phyloP scores from a whole-genome alignment of 495 filamentous ascomycete genomes.

The Wilcoxina mikolae region DNA sequence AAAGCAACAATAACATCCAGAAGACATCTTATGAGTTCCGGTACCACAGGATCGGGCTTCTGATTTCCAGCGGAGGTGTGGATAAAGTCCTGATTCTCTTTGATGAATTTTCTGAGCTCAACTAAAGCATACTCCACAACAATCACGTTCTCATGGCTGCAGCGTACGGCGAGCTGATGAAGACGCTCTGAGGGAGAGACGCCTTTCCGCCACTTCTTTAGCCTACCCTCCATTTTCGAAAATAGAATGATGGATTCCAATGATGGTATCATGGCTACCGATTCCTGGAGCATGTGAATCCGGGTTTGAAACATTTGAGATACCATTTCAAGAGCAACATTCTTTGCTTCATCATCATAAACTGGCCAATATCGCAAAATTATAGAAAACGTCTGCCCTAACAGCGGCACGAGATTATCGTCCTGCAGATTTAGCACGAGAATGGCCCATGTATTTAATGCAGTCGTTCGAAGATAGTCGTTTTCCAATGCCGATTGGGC shows the following conservation, averaged over 20 bases:
- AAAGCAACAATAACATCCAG: constrained; percentile 74
- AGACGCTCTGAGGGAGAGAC: constrained; percentile 45
- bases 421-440: constrained; percentile 59
- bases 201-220: constrained; percentile 47
- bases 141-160: constrained; percentile 64
- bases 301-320: constrained; percentile 49
- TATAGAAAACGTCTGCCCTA: constrained; percentile 79
- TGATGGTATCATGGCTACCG: constrained; percentile 60
- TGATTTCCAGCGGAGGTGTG: constrained; percentile 71
- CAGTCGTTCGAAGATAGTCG: constrained; percentile 53
- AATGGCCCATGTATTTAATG: constrained; percentile 69
- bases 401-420: constrained; percentile 58
- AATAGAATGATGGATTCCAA: constrained; percentile 57
- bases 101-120: constrained; percentile 61
- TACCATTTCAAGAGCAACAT: constrained; percentile 45
- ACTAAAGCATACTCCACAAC: constrained; percentile 66
- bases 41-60: constrained; percentile 63
- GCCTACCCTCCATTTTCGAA: constrained; percentile 44
- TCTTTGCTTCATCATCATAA: constrained; percentile 46
- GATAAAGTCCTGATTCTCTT: constrained; percentile 59
- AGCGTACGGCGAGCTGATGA: constrained; percentile 52
- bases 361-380: constrained; percentile 63
- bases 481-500: constrained; percentile 67
- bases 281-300: constrained; percentile 41
- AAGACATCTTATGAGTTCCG: constrained; percentile 54